A percentile compares a stretch with the other conserved stretches of the same genome.
Evolutionary conservation across 2,329 filamentous ascomycete species (phyloP).

Genomic region (Nigrospora sphaerica): DNA sequence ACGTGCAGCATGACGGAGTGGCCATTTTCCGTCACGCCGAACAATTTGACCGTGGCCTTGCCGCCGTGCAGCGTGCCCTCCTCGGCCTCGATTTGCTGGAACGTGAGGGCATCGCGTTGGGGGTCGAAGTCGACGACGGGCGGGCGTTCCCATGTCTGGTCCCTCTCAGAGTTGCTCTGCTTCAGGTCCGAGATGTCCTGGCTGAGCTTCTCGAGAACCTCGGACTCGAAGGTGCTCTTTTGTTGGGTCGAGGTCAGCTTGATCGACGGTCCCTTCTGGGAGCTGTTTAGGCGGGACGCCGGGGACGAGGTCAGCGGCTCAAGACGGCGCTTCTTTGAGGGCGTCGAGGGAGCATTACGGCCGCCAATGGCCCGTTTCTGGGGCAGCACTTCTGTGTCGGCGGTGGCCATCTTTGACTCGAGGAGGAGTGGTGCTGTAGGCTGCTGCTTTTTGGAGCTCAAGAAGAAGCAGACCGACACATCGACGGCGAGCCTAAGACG

Average conservation of each 20-base stretch:
- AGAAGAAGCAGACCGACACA: background rate
- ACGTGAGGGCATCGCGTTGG: constrained; percentile 64
- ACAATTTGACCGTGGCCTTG: constrained; percentile 75
- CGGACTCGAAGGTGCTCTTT: constrained; percentile 89
- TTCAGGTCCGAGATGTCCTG: constrained; percentile 86
- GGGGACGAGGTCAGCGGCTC: constrained; percentile 54
- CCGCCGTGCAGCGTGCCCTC: constrained; percentile 78
- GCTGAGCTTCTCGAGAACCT: constrained; percentile 91
- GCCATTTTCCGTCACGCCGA: constrained; percentile 77
- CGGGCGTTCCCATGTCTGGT: constrained; percentile 79
- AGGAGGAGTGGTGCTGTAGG: background rate
- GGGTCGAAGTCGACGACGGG: constrained; percentile 46
- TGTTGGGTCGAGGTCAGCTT: constrained; percentile 67
- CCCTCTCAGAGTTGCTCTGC: constrained; percentile 81
- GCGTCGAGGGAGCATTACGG: constrained; percentile 53
- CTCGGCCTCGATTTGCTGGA: constrained; percentile 93
- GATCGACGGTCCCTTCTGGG: constrained; percentile 54
- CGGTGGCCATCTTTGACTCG: constrained; percentile 35
- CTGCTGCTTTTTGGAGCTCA: background rate
- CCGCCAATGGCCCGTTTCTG: constrained; percentile 71
- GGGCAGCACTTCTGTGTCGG: constrained; percentile 36
- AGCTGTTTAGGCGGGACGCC: constrained; percentile 51
- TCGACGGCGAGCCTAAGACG: background rate
- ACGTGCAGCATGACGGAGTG: constrained; percentile 94
- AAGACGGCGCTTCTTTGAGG: constrained; percentile 69